Conservation (phyloP, 2,329 filamentous ascomycete species). For the Cylindrodendrum hubeiense region DNA sequence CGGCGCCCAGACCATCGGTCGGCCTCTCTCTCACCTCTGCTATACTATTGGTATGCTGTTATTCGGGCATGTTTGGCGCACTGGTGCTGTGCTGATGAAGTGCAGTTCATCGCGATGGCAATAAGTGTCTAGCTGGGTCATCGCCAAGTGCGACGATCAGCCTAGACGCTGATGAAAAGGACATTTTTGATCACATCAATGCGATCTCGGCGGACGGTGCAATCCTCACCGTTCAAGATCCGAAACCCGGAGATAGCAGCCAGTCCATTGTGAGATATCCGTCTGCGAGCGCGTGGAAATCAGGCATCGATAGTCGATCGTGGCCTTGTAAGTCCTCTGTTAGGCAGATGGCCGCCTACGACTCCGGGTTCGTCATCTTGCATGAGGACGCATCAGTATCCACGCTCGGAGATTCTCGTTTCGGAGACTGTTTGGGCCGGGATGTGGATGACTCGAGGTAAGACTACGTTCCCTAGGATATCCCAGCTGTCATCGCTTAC, state of each 20-base stretch:
- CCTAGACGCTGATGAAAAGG: not conserved
- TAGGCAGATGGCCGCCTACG: constrained; percentile 60
- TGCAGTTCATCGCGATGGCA: constrained; percentile 37
- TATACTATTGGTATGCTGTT: constrained; percentile 59
- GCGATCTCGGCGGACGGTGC: constrained; percentile 36
- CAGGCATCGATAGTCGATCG: constrained; percentile 7
- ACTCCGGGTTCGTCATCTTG: constrained; percentile 63
- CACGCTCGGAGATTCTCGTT: constrained; percentile 71
- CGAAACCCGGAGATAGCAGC: not conserved
- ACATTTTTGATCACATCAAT: constrained; percentile 20
- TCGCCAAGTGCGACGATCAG: not conserved
- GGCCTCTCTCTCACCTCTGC: constrained; percentile 52
- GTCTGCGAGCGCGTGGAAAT: constrained; percentile 36
- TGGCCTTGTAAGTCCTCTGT: constrained; percentile 45
- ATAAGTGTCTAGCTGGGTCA: constrained; percentile 37
- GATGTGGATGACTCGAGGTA: constrained; percentile 54
- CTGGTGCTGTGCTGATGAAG: constrained; percentile 3
- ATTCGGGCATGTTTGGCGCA: not conserved
- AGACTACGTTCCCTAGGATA: constrained; percentile 11
- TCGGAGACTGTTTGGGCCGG: constrained; percentile 68
- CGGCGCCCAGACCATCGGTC: constrained; percentile 49
- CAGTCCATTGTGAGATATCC: constrained; percentile 37
- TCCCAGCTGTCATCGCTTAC: constrained; percentile 29
- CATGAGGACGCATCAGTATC: constrained; percentile 58
- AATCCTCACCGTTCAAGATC: constrained; percentile 10